Evolutionary conservation across 2,329 filamentous ascomycete species (phyloP).

Genomic region (Botryotinia narcissicola): DNA sequence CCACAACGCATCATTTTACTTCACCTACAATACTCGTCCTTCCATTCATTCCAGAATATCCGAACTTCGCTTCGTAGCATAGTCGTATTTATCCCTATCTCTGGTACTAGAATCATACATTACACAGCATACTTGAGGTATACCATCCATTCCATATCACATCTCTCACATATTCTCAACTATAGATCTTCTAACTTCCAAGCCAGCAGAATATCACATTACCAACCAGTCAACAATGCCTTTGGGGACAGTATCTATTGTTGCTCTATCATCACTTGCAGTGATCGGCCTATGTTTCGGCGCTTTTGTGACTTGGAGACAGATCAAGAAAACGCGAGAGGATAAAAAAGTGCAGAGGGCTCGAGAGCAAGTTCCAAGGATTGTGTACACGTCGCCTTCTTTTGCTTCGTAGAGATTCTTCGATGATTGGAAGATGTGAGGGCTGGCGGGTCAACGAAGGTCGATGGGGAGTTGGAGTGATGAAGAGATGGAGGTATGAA

Average conservation of each 20-base stretch:
- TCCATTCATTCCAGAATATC: not conserved
- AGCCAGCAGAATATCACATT: not conserved
- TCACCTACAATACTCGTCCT: not conserved
- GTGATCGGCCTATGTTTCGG: not conserved
- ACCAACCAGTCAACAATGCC: not conserved
- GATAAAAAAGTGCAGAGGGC: not conserved
- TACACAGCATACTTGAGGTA: not conserved
- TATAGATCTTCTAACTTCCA: not conserved
- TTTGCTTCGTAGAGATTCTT: not conserved
- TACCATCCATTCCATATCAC: fast-evolving
- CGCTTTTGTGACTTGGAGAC: not conserved
- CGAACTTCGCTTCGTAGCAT: not conserved
- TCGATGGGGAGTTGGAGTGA: not conserved
- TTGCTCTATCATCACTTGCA: not conserved
- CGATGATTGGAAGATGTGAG: not conserved
- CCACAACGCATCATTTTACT: not conserved
- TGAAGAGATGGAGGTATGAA: not conserved
- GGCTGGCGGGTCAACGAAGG: too few species aligned
- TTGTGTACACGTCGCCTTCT: not conserved
- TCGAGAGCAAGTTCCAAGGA: not conserved
- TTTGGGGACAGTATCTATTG: not conserved
- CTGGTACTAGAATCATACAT: not conserved
- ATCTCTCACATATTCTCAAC: not conserved
- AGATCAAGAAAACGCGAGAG: not conserved
- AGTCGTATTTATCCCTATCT: not conserved